Evolutionary conservation across 352 stramenopile genomes (phyloP).

Genomic region (Phytophthora boehmeriae): DNA sequence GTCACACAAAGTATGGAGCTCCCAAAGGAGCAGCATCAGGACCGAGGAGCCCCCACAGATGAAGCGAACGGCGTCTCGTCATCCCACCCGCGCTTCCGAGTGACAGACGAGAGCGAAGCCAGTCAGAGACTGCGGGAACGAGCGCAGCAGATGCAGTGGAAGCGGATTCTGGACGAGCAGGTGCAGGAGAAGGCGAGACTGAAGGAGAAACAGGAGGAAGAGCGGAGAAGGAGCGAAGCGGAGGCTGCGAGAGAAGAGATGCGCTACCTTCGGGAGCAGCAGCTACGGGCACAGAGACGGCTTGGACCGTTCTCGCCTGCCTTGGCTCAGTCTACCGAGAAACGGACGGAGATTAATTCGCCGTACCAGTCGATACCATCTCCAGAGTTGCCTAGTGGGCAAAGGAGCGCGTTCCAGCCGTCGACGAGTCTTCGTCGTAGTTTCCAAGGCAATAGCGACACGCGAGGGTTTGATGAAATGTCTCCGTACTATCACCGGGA

Average conservation of each 20-base stretch:
- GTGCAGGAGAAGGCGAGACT: conserved; percentile 72
- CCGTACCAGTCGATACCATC: conserved; percentile 26
- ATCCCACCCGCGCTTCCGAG: conserved; percentile 56
- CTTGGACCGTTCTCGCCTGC: conserved; percentile 30
- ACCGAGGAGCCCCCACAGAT: conserved; percentile 35
- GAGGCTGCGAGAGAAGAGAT: conserved; percentile 58
- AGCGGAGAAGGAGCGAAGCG: conserved; percentile 41
- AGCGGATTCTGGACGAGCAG: conserved; percentile 69
- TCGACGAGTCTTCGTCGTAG: conserved; percentile 15
- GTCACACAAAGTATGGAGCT: conserved; percentile 20
- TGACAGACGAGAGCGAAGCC: conserved; percentile 57
- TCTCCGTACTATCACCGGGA: conserved; percentile 24
- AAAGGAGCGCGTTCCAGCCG: conserved; percentile 18
- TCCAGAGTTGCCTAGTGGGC: conserved; percentile 14
- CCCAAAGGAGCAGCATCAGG: conserved; percentile 29
- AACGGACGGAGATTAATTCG: conserved; percentile 8
- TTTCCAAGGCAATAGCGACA: conserved; percentile 19
- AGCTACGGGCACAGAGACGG: conserved; percentile 66
- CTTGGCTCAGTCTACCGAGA: conserved; percentile 11
- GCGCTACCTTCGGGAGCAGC: conserved; percentile 54
- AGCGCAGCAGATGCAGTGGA: conserved; percentile 76
- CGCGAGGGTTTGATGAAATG: conserved; percentile 16
- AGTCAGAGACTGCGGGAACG: conserved; percentile 64
- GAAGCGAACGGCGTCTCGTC: conserved; percentile 30
- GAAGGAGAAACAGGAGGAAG: conserved; percentile 47